Evolutionary conservation across 768 basidiomycete species (phyloP), one percentile per base, ranked within the genome.

Genomic region (Xerocomus potaroensis): DNA sequence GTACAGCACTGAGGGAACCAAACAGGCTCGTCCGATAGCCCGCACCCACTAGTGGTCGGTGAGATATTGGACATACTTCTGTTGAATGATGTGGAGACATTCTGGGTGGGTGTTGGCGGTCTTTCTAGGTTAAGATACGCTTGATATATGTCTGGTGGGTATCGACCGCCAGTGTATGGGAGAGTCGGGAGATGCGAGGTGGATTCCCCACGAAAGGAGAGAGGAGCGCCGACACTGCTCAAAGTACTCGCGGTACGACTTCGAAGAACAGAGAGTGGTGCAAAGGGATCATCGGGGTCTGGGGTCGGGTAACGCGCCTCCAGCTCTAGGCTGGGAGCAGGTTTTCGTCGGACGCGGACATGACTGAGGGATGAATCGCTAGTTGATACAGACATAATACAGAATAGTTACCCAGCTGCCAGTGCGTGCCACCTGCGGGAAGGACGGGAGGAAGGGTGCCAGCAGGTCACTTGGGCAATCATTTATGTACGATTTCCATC

Each of bases 231-330:
- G 8, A 43, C 42, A 32, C 49, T 63, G 29, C 66, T 65, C 39
- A 71, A 63, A 15, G 69, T 65, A 16, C 70, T 70, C 52, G 73
- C 75, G 5, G 78, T 76, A 45, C 83, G 76, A 49, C 72, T 76
- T 41, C 85, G 78, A 22, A 87, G 71, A 21, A 79, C 78, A 58
- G 78, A 76, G 34, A 87, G 76, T 0, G 85, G 78, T 5, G 80
- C 84, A 52, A 86, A 86, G 2, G 85, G 85, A 60, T 87, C 83
- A 15, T 57, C 59, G 18, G 83, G 83, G 64, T 87, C 85, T 24
- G 83, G 83, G 2, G 70, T 64, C 5, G 85, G 85, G 61, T 86
- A 87, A 32, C 78, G 71, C 43, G 72, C 58, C 9, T 76, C 72
- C 55, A 74, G 62, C 41, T 75, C 74, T 45, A 80, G 69, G 37